Evolutionary conservation across 495 filamentous ascomycete species (phyloP).

Genomic region (Cryomyces minteri): DNA sequence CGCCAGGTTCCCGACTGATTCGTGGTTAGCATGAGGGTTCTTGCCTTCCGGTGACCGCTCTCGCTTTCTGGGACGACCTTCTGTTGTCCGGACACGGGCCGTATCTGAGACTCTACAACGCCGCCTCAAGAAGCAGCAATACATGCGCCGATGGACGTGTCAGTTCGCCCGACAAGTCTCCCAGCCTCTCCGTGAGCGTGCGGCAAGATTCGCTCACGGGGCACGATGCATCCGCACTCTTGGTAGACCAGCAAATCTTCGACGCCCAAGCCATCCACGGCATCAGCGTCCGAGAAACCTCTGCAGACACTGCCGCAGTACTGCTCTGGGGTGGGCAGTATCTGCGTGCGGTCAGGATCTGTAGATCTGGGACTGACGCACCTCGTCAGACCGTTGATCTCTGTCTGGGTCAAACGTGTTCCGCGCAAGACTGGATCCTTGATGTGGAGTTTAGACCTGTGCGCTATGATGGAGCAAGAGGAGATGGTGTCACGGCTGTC

Average conservation of each 20-base stretch:
- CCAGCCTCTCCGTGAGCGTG: too few species aligned
- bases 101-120: constrained; percentile 38
- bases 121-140: too few species aligned
- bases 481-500: constrained; percentile 9
- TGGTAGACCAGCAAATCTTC: constrained; percentile 33
- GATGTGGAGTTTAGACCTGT: constrained; percentile 36
- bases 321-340: constrained; percentile 18
- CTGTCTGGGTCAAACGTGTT: constrained; percentile 8
- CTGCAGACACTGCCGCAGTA: neutral
- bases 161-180: too few species aligned
- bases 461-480: constrained; percentile 13
- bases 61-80: constrained; percentile 25
- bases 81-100: constrained; percentile 61
- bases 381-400: constrained; percentile 1
- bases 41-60: constrained; percentile 32
- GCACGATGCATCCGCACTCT: constrained; percentile 15
- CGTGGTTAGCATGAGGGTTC: too few species aligned
- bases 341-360: constrained; percentile 1
- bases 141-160: too few species aligned
- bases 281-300: constrained; percentile 24
- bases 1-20: too few species aligned
- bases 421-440: constrained; percentile 66
- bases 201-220: constrained; percentile 7
- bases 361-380: constrained; percentile 5
- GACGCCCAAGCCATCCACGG: constrained; percentile 49